Evolutionary conservation across 306 rosid genomes (phyloP).

Genomic region (Ormosia semicastrata): DNA sequence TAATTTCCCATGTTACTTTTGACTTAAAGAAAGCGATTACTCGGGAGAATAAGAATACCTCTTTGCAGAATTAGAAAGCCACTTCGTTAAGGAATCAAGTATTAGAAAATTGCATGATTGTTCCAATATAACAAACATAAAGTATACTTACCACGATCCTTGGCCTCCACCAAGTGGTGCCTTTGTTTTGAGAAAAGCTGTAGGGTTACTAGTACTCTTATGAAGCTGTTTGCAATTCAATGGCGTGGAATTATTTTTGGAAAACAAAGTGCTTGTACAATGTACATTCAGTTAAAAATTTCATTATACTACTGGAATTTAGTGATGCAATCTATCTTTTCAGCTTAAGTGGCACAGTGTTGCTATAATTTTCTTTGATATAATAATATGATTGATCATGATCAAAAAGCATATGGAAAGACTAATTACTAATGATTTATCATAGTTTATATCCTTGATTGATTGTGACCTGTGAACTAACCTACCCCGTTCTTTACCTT

Average conservation of each 20-base stretch:
- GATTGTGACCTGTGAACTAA: constrained; percentile 47
- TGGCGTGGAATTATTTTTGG: constrained; percentile 17
- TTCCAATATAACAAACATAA: constrained; percentile 22
- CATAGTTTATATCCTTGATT: constrained; percentile 21
- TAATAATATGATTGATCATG: constrained; percentile 8
- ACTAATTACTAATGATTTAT: constrained; percentile 23
- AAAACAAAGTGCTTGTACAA: constrained; percentile 52
- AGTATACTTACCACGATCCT: constrained; percentile 24
- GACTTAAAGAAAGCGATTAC: constrained; percentile 38
- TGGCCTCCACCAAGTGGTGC: constrained; percentile 32
- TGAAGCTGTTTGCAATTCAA: constrained; percentile 17
- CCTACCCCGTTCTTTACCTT: constrained; percentile 46
- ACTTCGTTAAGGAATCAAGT: constrained; percentile 18
- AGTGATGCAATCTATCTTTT: constrained; percentile 54
- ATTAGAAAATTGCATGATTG: constrained; percentile 30
- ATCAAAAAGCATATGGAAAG: constrained; percentile 28
- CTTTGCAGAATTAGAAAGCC: constrained; percentile 40
- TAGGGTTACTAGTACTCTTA: background rate
- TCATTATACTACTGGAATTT: constrained; percentile 31
- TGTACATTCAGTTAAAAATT: constrained; percentile 43
- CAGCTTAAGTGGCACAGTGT: constrained; percentile 36
- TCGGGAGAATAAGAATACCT: constrained; percentile 21
- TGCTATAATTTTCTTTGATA: background rate
- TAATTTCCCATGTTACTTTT: constrained; percentile 19
- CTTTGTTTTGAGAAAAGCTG: background rate